Evolutionary conservation across 2,329 filamentous ascomycete genomes (phyloP), one percentile per base, ranked within the genome.

Genomic region (Trichoderma gracile): DNA sequence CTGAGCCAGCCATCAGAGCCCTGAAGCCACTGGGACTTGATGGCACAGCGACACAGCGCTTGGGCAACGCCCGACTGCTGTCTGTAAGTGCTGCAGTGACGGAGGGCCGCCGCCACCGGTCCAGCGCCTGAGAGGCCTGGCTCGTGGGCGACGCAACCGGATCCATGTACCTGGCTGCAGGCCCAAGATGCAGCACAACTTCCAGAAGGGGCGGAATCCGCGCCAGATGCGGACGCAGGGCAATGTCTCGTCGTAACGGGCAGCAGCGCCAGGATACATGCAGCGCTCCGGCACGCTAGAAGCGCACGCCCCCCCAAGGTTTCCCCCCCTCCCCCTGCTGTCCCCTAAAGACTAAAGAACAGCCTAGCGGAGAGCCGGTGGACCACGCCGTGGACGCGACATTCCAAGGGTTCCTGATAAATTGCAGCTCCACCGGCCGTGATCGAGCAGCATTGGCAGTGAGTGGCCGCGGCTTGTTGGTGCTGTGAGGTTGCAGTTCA

Each of bases 371-470:
- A 53, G 38, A 27, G 52, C 45, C 33, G 30, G 58, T 58, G 56
- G 43, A n/a, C 58, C 58, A 54, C 49, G 40, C 57, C 40, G 52
- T 45, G 49, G 49, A 52, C 49, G 49, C 40, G 40, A 46, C 38
- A 54, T 62, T 59, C 58, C 57, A 60, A 62, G 58, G 58, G 49
- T 62, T 62, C 49, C 58, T 62, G 58, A 62, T 62, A 62, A 62
- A 62, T 62, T 62, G 58, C 58, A 62, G 53, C 58, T 25, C 58
- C 58, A 62, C 58, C 58, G 23, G 17, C 54, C 14, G 15, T 19
- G 23, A 57, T 57, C 54, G 30, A 30, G 30, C 30, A 30, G 30
- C 30, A 30, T 8, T 30, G 27, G 27, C 27, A 3, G 27, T 27
- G 27, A 27, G 25, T n/a, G 23, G 49, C 49, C 30, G 30, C 17